Conservation (phyloP, 352 stramenopile species). For the Globisporangium radiosum region DNA sequence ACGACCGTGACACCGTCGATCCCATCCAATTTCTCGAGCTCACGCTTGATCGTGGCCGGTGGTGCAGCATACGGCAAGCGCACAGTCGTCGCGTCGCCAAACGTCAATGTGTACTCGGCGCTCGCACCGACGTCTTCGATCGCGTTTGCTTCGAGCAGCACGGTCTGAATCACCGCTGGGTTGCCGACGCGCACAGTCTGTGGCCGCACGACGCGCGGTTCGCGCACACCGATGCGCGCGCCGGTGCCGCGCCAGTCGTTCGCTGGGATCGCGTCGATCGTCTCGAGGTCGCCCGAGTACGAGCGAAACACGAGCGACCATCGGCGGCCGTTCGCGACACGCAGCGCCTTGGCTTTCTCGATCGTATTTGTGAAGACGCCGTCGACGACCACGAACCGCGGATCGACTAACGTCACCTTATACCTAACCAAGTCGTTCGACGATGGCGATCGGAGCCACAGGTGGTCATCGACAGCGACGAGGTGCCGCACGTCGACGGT, state of each 20-base stretch:
- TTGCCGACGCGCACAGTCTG: constrained; percentile 51
- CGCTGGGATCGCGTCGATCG: constrained; percentile 46
- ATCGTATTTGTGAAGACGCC: constrained; percentile 41
- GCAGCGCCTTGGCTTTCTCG: constrained; percentile 24
- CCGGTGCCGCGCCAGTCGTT: constrained; percentile 55
- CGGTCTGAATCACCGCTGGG: constrained; percentile 38
- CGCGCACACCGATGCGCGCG: constrained; percentile 38
- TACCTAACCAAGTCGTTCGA: constrained; percentile 44
- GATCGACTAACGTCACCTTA: constrained; percentile 17
- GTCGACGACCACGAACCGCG: constrained; percentile 36
- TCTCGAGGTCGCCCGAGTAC: constrained; percentile 44
- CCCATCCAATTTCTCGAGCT: constrained; percentile 34
- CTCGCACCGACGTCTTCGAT: constrained; percentile 16
- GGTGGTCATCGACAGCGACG: constrained; percentile 26
- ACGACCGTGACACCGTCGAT: constrained; percentile 50
- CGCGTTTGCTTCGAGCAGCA: constrained; percentile 37
- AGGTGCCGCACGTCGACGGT: constrained; percentile 42
- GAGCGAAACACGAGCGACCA: constrained; percentile 73
- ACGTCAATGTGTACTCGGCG: constrained; percentile 44
- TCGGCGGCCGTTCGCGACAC: constrained; percentile 36
- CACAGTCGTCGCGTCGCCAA: constrained; percentile 33
- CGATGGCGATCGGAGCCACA: constrained; percentile 44
- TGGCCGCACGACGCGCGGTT: constrained; percentile 25
- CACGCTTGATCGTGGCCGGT: constrained; percentile 23
- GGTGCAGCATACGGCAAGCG: constrained; percentile 32